A percentile compares a stretch with the other conserved stretches of the same genome.
Conservation (phyloP, 2,329 filamentous ascomycete genomes). For the Penicillium sp. region DNA sequence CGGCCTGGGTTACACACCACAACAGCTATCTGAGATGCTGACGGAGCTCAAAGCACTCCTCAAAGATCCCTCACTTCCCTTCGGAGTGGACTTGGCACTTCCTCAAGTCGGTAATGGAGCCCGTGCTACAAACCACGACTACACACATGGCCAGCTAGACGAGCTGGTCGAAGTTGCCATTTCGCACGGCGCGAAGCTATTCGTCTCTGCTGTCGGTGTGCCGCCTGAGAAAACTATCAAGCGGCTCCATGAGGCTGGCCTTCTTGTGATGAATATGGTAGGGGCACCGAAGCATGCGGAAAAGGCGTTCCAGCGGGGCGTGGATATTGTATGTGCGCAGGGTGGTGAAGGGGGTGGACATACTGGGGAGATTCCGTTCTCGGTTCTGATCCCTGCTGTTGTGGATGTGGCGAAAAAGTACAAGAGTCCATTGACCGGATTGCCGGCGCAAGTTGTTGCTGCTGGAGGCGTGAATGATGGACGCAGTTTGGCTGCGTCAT, state of each 20-base stretch:
- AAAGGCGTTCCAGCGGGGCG: conserved; percentile 81
- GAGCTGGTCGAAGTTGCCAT: conserved; percentile 85
- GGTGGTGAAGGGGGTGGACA: conserved; percentile 92
- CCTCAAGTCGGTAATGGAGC: conserved; percentile 83
- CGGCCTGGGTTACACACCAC: conserved; percentile 66
- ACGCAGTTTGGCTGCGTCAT: conserved; percentile 70
- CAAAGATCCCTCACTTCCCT: conserved; percentile 65
- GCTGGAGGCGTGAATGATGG: conserved; percentile 87
- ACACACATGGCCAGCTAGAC: conserved; percentile 84
- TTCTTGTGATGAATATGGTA: conserved; percentile 96
- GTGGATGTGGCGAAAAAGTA: conserved; percentile 78
- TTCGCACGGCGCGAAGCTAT: conserved; percentile 76
- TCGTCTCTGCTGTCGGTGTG: conserved; percentile 85
- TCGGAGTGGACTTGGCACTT: conserved; percentile 87
- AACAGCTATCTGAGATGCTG: conserved; percentile 75
- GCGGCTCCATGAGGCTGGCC: conserved; percentile 71
- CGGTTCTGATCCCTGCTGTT: conserved; percentile 81
- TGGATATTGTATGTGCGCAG: conserved; percentile 89
- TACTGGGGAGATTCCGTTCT: conserved; percentile 81
- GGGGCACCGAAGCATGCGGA: conserved; percentile 86
- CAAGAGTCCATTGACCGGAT: conserved; percentile 66
- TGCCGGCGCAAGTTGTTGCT: conserved; percentile 76
- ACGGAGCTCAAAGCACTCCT: conserved; percentile 80
- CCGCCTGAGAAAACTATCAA: conserved; percentile 73
- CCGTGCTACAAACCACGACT: conserved; percentile 91